Conservation (phyloP, 2,329 filamentous ascomycete genomes). For the Dothidotthia symphoricarpi region DNA sequence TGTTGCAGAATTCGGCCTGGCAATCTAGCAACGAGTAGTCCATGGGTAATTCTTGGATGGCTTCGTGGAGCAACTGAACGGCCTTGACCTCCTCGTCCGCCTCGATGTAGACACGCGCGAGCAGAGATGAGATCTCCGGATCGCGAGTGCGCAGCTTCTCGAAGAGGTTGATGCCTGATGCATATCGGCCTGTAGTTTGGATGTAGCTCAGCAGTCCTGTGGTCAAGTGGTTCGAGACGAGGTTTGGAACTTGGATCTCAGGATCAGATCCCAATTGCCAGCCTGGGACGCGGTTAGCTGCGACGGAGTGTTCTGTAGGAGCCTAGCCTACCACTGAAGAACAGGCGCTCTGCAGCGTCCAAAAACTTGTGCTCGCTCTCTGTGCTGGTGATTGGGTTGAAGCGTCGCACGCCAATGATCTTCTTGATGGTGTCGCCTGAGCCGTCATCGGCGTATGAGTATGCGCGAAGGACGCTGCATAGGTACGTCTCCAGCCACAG, state of each 20-base stretch:
- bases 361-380: constrained; percentile 96
- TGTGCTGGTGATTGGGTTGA: constrained; percentile 98
- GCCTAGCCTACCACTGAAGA: constrained; percentile 71
- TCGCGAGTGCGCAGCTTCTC: constrained; percentile 91
- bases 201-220: constrained; percentile 94
- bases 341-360: constrained; percentile 88
- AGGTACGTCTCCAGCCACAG: constrained; percentile 98
- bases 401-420: constrained; percentile 93
- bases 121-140: constrained; percentile 86
- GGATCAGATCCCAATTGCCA: constrained; percentile 96
- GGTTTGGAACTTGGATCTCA: constrained; percentile 94
- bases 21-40: constrained; percentile 95
- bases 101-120: constrained; percentile 88
- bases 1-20: constrained; percentile 86
- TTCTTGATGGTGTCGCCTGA: constrained; percentile 93
- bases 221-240: constrained; percentile 93
- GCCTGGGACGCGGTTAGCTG: constrained; percentile 46
- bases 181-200: constrained; percentile 87
- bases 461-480: constrained; percentile 89
- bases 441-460: constrained; percentile 94
- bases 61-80: constrained; percentile 81
- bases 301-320: not conserved
- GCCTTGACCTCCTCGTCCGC: constrained; percentile 97
- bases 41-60: constrained; percentile 89
- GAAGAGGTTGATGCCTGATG: constrained; percentile 95